A percentile compares a stretch with the other conserved stretches of the same genome.
These are phyloP conservation scores for Tolypocladium tropicale DNA, from an alignment of 2,329 filamentous ascomycete species.

Conservation along the genomic window DNA sequence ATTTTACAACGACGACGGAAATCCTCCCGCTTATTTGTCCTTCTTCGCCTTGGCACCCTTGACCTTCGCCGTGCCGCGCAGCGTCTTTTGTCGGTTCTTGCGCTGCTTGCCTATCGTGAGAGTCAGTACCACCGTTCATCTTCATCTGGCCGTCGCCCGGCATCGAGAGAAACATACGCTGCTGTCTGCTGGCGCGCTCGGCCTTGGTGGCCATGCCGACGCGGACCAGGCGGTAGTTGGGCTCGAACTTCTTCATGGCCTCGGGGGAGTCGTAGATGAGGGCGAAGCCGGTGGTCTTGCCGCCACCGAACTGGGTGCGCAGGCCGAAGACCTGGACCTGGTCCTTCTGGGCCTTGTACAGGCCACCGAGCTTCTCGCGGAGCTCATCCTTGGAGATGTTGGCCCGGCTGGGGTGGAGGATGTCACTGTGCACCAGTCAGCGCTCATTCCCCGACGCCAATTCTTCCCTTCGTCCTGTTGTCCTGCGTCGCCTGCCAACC, in stretches of 20 bases:
- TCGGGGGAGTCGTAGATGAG: slow-evolving; percentile 97
- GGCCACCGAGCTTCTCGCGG: slow-evolving; percentile 81
- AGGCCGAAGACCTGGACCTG: slow-evolving; percentile 97
- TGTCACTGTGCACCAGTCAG: slow-evolving; percentile 63
- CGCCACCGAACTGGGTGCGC: slow-evolving; percentile 97
- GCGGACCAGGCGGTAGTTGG: slow-evolving; percentile 90
- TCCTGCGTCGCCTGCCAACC: neutral
- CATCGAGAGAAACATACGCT: slow-evolving; percentile 62
- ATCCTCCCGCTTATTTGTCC: slow-evolving; percentile 59
- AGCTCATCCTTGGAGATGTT: slow-evolving; percentile 99
- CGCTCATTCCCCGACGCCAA: slow-evolving; percentile 1
- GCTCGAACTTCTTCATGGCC: slow-evolving; percentile 99
- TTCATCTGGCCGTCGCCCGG: neutral
- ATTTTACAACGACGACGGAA: slow-evolving; percentile 19
- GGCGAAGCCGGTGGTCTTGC: slow-evolving; percentile 98
- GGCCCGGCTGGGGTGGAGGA: slow-evolving; percentile 96
- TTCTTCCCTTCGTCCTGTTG: neutral
- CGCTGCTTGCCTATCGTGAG: slow-evolving; percentile 84
- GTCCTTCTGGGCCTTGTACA: slow-evolving; percentile 98
- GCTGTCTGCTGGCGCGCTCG: slow-evolving; percentile 96
- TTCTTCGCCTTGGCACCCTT: slow-evolving; percentile 95
- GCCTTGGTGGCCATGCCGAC: slow-evolving; percentile 88
- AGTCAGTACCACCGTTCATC: slow-evolving; percentile 9
- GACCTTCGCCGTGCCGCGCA: slow-evolving; percentile 95
- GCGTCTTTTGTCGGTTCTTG: slow-evolving; percentile 99